phyloP scores from a whole-genome alignment of 2,329 filamentous ascomycete species.

The Ascochyta viciae-villosae region DNA sequence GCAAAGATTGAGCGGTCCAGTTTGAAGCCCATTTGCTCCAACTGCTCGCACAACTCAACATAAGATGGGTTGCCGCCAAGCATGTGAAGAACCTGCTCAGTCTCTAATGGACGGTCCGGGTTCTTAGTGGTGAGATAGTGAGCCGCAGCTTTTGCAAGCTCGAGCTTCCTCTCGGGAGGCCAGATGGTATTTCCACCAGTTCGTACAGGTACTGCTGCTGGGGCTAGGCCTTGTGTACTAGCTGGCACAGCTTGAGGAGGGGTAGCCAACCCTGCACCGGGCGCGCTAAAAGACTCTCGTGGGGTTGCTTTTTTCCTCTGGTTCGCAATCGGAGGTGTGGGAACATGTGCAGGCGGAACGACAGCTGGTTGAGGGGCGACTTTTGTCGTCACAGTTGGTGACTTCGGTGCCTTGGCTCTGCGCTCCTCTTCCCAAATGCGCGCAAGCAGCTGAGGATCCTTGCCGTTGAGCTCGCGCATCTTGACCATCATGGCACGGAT shows the following conservation, averaged over 20 bases:
- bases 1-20: slow-evolving; percentile 63
- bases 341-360: slow-evolving; percentile 14
- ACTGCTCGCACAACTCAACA: slow-evolving; percentile 60
- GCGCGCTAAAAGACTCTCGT: slow-evolving; percentile 19
- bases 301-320: slow-evolving; percentile 31
- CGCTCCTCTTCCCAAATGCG: slow-evolving; percentile 64
- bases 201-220: slow-evolving; percentile 9
- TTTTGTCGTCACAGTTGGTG: slow-evolving; percentile 32
- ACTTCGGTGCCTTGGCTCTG: slow-evolving; percentile 43
- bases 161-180: slow-evolving; percentile 59
- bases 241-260: slow-evolving; percentile 6
- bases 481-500: slow-evolving; percentile 64
- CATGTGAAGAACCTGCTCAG: slow-evolving; percentile 54
- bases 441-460: slow-evolving; percentile 62
- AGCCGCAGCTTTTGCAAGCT: slow-evolving; percentile 59
- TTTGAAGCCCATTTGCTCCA: slow-evolving; percentile 58
- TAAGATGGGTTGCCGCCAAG: slow-evolving; percentile 64
- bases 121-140: slow-evolving; percentile 58
- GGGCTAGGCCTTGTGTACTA: slow-evolving; percentile 13
- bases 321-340: slow-evolving; percentile 25
- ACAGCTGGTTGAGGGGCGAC: slow-evolving; percentile 28
- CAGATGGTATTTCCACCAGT: slow-evolving; percentile 52
- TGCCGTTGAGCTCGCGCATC: slow-evolving; percentile 63
- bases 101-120: slow-evolving; percentile 44
- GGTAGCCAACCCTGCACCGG: slow-evolving; percentile 9